Evolutionary conservation across 1,284 basidiomycete genomes (phyloP), one percentile per base, ranked within the genome.

Genomic region (Ganoderma resinaceum): DNA sequence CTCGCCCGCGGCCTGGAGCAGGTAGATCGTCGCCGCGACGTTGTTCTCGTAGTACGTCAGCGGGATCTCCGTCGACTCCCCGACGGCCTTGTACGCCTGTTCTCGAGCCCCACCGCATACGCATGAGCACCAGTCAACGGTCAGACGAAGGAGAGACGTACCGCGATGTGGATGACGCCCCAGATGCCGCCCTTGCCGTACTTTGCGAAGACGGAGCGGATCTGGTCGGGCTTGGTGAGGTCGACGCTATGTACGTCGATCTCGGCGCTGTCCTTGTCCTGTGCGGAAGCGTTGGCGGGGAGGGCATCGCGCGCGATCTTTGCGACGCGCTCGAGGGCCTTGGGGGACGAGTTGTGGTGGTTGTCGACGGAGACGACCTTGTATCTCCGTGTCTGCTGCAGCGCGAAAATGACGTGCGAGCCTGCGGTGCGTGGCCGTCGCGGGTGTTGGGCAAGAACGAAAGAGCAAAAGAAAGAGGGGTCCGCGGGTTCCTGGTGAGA

Each of bases 31-130:
- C 12, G 95, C 96, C 43, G 86, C 82, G 68, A 98, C 95, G 78
- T 98, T 98, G 83, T 96, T 96, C 73, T 88, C 84, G 80, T 98
- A 98, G 83, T 98, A 99, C 18, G 91, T 89, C 78, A 99, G 82
- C 16, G 98, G 98, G 68, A 96, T 92, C 82, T 98, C 95, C 33
- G 92, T 92, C n/a, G 95, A 96, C 82, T 99, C 98, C 63, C 98
- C 98, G 35, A 99, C 98, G 18, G 97, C 96, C 85, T 99, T 99
- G 86, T 96, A 93, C 3, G 98, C 98, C 94, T 95, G 72, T 11
- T 5, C 16, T 20, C 14, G 26, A 1, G 12, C 12, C 40, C 49
- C 46, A 43, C 37, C 20, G 42, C 42, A 20, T 43, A 38, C 26
- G 42, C 26, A 61, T 35, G 65, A 61, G 37, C 38, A 31, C 29